These are phyloP conservation scores for Nicotiana tomentosiformis DNA, from an alignment of 257 asterid species.

Conservation along the genomic window DNA sequence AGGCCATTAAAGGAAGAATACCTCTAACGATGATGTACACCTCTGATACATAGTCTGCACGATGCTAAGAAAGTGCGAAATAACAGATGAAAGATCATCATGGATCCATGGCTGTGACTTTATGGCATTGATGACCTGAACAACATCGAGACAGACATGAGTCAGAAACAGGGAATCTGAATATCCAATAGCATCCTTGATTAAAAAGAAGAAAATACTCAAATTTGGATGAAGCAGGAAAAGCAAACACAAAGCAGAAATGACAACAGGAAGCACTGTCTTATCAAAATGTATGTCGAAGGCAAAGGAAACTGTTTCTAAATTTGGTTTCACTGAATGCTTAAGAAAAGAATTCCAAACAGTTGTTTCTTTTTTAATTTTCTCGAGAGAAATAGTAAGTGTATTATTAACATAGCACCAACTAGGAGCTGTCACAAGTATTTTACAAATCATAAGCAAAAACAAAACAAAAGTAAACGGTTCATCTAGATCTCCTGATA, in stretches of 20 bases:
- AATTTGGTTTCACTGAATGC: neutral
- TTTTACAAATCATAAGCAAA: neutral
- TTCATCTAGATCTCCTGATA: neutral
- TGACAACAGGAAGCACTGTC: conserved; percentile 15
- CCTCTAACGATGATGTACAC: conserved; percentile 84
- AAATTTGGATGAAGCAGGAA: neutral
- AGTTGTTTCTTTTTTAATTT: neutral
- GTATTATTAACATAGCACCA: neutral
- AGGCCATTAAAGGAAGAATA: conserved; percentile 15
- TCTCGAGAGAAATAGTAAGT: neutral
- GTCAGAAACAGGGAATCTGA: neutral
- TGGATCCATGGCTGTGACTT: conserved; percentile 70
- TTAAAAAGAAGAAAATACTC: neutral
- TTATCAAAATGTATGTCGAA: neutral
- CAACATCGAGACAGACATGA: conserved; percentile 10
- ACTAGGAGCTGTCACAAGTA: neutral
- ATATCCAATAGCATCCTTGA: neutral
- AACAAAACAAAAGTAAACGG: neutral
- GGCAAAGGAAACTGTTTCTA: neutral
- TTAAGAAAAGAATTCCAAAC: neutral
- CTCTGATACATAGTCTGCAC: conserved; percentile 72
- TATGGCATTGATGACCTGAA: conserved; percentile 71
- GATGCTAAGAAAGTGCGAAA: conserved; percentile 61
- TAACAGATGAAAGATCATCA: conserved; percentile 48
- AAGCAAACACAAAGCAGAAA: conserved; percentile 14